Evolutionary conservation across 2,329 filamentous ascomycete genomes (phyloP), one percentile per base, ranked within the genome.

Genomic region (Trichophaea hybrida): DNA sequence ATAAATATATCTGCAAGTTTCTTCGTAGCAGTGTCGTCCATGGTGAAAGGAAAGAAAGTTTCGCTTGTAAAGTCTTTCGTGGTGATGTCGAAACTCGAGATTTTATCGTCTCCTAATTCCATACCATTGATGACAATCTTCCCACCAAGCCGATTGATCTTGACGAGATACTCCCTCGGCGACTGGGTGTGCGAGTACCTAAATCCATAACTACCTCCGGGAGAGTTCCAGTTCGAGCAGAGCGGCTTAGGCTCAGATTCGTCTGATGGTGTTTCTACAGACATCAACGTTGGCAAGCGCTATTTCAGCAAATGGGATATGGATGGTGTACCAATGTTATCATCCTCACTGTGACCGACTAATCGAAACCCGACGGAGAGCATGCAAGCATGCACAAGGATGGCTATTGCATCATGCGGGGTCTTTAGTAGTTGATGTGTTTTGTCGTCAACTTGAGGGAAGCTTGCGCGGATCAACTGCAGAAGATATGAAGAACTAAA

Each of bases 161-260:
- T 91, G 66, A 96, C 72, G 33, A 95, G 77, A 70, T 86, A 95
- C 61, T 84, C 80, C 80, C 90, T 87, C 13, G 88, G 83, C 0
- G 88, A 94, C 70, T 94, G 87, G 31, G 80, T 77, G 72, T 96
- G 90, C 2, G 82, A 81, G 74, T 97, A 97, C 64, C 89, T 81
- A 72, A 97, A 96, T 59, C 84, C 81, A 70, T 88, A 85, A 12
- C 83, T 82, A 62, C 80, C 80, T 60, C 79, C 78, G 10, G 81
- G 75, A 12, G 50, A 33, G 72, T 95, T 95, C 93, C 93, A 97
- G 73, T 82, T 79, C 13, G 78, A 60, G 0, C 88, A 87, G 1
- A 97, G 77, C 35, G 82, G 77, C 50, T 64, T 62, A 34, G 56
- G 57, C 49, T 59, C 46, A 32, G 46, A 46, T 17, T 56, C 53